Conservation (phyloP, 129 eudicot species). For the Lonicera japonica region DNA sequence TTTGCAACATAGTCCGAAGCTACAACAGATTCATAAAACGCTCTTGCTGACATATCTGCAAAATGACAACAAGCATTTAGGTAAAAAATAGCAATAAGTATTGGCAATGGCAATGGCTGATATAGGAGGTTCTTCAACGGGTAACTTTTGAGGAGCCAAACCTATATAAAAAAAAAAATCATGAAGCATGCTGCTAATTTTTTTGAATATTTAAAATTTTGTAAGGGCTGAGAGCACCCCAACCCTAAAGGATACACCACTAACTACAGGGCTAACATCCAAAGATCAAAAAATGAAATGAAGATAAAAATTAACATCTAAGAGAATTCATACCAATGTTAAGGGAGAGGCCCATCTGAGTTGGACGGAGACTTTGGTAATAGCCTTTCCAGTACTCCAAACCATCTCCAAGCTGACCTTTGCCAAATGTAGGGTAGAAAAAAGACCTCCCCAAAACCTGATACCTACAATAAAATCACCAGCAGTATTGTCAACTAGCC, state of each 20-base stretch:
- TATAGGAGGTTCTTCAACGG: no score
- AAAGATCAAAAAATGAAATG: no score
- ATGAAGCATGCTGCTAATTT: no score
- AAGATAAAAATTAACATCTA: no score
- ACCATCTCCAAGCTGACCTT: conserved; percentile 59
- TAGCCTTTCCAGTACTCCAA: conserved; percentile 75
- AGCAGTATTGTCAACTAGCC: background rate
- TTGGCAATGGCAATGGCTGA: no score
- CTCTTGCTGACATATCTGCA: conserved; percentile 79
- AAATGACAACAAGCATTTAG: background rate
- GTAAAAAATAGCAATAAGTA: background rate
- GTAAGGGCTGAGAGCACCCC: no score
- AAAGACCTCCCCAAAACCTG: conserved; percentile 67
- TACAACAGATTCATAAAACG: conserved; percentile 41
- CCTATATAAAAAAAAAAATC: no score
- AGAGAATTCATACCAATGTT: conserved; percentile 76
- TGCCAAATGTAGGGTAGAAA: conserved; percentile 38
- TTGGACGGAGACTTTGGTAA: conserved; percentile 83
- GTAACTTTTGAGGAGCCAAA: background rate
- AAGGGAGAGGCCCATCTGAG: conserved; percentile 83
- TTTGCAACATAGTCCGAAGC: conserved; percentile 48
- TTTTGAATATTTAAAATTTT: no score
- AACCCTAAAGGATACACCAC: no score
- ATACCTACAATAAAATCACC: conserved; percentile 27
- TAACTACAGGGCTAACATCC: no score